Evolutionary conservation across 2,329 filamentous ascomycete genomes (phyloP).

Genomic region (Claviceps paspali): DNA sequence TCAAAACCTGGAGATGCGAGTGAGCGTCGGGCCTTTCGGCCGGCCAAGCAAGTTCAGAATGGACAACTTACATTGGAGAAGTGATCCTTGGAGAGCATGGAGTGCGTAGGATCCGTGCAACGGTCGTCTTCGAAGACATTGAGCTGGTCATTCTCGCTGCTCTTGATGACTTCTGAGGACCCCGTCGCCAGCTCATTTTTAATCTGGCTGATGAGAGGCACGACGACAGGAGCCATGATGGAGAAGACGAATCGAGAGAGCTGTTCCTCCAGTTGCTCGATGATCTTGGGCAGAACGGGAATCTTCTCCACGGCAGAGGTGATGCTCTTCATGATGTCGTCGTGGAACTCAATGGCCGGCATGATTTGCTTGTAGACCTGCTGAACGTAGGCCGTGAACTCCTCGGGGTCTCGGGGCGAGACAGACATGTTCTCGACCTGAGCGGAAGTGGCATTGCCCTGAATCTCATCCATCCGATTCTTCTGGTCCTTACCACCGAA

Average conservation of each 20-base stretch:
- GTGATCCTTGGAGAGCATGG: slow-evolving; percentile 71
- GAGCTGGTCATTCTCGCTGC: slow-evolving; percentile 58
- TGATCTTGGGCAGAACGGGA: slow-evolving; percentile 66
- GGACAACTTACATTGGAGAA: slow-evolving; percentile 73
- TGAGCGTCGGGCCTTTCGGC: neutral
- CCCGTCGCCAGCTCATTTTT: slow-evolving; percentile 72
- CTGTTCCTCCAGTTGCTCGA: slow-evolving; percentile 78
- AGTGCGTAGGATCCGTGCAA: slow-evolving; percentile 69
- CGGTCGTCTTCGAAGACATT: slow-evolving; percentile 65
- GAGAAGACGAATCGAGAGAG: slow-evolving; percentile 82
- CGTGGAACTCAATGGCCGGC: slow-evolving; percentile 82
- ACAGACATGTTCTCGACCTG: slow-evolving; percentile 63
- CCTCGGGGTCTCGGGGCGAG: slow-evolving; percentile 67
- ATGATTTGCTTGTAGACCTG: slow-evolving; percentile 67
- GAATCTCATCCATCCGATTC: slow-evolving; percentile 62
- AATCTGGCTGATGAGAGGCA: slow-evolving; percentile 76
- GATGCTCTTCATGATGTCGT: slow-evolving; percentile 70
- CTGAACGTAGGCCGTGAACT: slow-evolving; percentile 63
- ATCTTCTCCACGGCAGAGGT: slow-evolving; percentile 69
- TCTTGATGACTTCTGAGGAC: slow-evolving; percentile 59
- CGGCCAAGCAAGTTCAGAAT: too few relatives aligned
- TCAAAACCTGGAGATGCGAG: slow-evolving; percentile 44
- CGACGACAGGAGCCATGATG: slow-evolving; percentile 74
- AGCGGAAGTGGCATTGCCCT: slow-evolving; percentile 57
- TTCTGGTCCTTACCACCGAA: slow-evolving; percentile 64